Evolutionary conservation across 495 filamentous ascomycete species (phyloP).

Genomic region (Hypoxylon lienhwacheense): DNA sequence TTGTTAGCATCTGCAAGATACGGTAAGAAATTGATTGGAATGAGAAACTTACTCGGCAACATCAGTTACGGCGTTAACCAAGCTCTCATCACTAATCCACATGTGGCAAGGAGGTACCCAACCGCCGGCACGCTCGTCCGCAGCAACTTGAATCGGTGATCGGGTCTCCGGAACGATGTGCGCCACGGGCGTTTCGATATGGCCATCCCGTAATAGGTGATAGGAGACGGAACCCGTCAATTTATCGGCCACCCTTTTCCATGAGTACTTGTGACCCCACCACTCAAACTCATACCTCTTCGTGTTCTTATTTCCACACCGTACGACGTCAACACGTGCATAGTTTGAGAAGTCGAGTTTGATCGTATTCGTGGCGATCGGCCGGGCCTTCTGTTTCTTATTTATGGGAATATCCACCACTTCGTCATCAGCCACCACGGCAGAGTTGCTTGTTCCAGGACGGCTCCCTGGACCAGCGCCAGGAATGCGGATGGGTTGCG

Average conservation of each 20-base stretch:
- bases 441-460: slow-evolving; percentile 47
- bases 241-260: slow-evolving; percentile 73
- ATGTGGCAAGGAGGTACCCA: slow-evolving; percentile 91
- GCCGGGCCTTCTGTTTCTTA: slow-evolving; percentile 44
- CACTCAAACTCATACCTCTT: slow-evolving; percentile 91
- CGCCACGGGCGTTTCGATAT: slow-evolving; percentile 66
- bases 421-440: slow-evolving; percentile 53
- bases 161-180: slow-evolving; percentile 83
- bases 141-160: slow-evolving; percentile 66
- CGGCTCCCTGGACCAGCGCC: slow-evolving; percentile 49
- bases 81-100: slow-evolving; percentile 75
- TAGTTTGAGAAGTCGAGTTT: slow-evolving; percentile 97
- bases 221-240: slow-evolving; percentile 66
- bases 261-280: slow-evolving; percentile 84
- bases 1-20: slow-evolving; percentile 17
- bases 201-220: slow-evolving; percentile 69
- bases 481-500: slow-evolving; percentile 54
- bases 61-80: slow-evolving; percentile 70
- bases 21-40: background rate
- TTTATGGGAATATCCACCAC: slow-evolving; percentile 43
- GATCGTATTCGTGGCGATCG: slow-evolving; percentile 68
- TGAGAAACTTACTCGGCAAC: slow-evolving; percentile 82
- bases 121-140: slow-evolving; percentile 77
- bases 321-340: slow-evolving; percentile 81
- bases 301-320: slow-evolving; percentile 66